Conservation (phyloP, 1,139 yeast genomes). For the Chernovozyma aurita region DNA sequence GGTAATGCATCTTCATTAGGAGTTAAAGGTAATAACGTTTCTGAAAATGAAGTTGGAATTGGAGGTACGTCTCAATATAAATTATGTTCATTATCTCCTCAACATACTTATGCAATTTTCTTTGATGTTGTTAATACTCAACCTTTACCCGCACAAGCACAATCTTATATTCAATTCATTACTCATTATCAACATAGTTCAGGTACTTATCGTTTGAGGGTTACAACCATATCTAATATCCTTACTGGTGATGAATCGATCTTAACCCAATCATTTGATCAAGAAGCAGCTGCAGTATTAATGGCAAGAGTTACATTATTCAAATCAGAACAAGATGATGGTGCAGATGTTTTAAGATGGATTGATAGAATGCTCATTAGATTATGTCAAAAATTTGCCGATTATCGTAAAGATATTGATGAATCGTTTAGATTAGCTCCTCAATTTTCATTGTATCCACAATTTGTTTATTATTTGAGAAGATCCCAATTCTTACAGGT, state of each 20-base stretch:
- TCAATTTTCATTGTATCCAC: slow-evolving; percentile 66
- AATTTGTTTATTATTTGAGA: slow-evolving; percentile 91
- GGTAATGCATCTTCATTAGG: slow-evolving; percentile 86
- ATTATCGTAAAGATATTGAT: slow-evolving; percentile 45
- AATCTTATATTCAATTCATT: slow-evolving; percentile 62
- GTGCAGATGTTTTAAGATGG: slow-evolving; percentile 51
- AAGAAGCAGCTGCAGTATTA: slow-evolving; percentile 96
- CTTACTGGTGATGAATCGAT: slow-evolving; percentile 47
- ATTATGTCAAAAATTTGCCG: slow-evolving; percentile 50
- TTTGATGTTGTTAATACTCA: slow-evolving; percentile 73
- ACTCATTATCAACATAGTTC: slow-evolving; percentile 78
- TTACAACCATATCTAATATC: slow-evolving; percentile 78
- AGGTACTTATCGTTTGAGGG: slow-evolving; percentile 82
- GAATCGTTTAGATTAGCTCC: slow-evolving; percentile 45
- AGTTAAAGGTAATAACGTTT: slow-evolving; percentile 63
- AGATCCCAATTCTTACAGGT: slow-evolving; percentile 96
- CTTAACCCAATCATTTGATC: slow-evolving; percentile 79
- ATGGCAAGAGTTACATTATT: slow-evolving; percentile 92
- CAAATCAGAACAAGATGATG: slow-evolving; percentile 72
- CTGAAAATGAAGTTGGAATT: slow-evolving; percentile 89
- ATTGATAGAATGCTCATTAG: slow-evolving; percentile 48
- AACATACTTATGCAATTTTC: slow-evolving; percentile 80
- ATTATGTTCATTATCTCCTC: slow-evolving; percentile 78
- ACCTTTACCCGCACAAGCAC: slow-evolving; percentile 45
- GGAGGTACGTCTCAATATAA: slow-evolving; percentile 91